These are phyloP conservation scores for Diaporthe longicolla DNA, from an alignment of 2,329 filamentous ascomycete genomes.

Conservation along the genomic window DNA sequence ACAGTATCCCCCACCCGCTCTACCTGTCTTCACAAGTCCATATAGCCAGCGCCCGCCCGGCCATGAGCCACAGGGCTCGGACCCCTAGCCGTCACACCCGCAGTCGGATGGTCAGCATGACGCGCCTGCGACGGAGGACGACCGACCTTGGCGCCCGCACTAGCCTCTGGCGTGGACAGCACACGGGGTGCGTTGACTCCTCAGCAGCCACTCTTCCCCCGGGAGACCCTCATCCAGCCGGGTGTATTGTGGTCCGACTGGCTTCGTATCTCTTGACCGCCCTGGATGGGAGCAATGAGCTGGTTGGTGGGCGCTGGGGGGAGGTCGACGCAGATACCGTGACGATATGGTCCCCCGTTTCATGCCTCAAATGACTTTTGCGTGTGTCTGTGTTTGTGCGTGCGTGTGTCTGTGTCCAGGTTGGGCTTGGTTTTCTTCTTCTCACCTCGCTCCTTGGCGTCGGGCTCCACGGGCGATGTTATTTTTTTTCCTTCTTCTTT, in stretches of 20 bases:
- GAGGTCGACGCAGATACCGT: background rate
- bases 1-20: background rate
- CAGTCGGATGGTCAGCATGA: background rate
- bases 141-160: background rate
- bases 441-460: slow-evolving; percentile 3
- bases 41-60: slow-evolving; percentile 5
- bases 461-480: background rate
- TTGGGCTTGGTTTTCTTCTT: background rate
- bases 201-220: background rate
- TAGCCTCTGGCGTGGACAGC: background rate
- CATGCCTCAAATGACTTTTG: slow-evolving; percentile 13
- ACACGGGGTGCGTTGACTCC: background rate
- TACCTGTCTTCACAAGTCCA: slow-evolving; percentile 19
- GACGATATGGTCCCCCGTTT: background rate
- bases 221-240: background rate
- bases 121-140: background rate
- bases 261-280: background rate
- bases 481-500: background rate
- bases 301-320: background rate
- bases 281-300: background rate
- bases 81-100: no score
- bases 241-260: background rate
- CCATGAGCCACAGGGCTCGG: background rate
- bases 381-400: background rate
- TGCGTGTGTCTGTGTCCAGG: background rate